Percentiles rank a stretch among this genome's conserved stretches.
These are phyloP conservation scores for Fusarium solani-melongenae DNA, from an alignment of 2,329 filamentous ascomycete genomes.

Conservation along the genomic window DNA sequence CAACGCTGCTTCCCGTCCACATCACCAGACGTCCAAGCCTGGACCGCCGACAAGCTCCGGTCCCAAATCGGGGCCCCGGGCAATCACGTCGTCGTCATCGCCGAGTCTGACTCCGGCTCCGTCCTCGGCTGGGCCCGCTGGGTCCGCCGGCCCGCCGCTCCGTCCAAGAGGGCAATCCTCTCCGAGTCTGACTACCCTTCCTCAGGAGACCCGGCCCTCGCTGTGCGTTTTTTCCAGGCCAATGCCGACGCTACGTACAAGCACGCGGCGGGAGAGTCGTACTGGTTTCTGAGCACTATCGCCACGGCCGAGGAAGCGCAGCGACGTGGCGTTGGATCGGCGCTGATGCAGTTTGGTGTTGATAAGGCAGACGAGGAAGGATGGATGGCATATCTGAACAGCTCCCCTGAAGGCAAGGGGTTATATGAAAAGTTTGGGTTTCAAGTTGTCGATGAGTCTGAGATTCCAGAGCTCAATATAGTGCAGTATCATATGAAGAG, in stretches of 20 bases:
- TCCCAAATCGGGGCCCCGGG: conserved; percentile 46
- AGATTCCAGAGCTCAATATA: conserved; percentile 34
- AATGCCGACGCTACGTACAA: conserved; percentile 38
- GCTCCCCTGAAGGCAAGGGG: conserved; percentile 37
- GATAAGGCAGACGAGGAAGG: conserved; percentile 44
- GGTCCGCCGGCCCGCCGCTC: conserved; percentile 43
- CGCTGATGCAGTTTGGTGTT: conserved; percentile 48
- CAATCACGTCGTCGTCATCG: conserved; percentile 47
- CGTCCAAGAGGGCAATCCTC: conserved; percentile 28
- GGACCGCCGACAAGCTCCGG: conserved; percentile 35
- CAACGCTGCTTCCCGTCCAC: conserved; percentile 44
- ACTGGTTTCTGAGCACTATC: conserved; percentile 50
- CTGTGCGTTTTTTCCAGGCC: conserved; percentile 54
- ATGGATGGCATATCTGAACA: conserved; percentile 45
- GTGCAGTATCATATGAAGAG: conserved; percentile 48
- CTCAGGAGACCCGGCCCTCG: conserved; percentile 46
- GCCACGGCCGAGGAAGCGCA: conserved; percentile 47
- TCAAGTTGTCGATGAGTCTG: conserved; percentile 30
- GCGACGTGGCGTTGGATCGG: conserved; percentile 47
- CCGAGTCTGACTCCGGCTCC: conserved; percentile 12
- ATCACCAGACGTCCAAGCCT: conserved; percentile 35
- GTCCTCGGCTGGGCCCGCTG: conserved; percentile 50
- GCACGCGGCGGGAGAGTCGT: conserved; percentile 40
- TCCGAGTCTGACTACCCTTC: conserved; percentile 38
- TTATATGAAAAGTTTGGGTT: conserved; percentile 48